Evolutionary conservation across 306 rosid genomes (phyloP).

Genomic region (Aeschynomene evenia): DNA sequence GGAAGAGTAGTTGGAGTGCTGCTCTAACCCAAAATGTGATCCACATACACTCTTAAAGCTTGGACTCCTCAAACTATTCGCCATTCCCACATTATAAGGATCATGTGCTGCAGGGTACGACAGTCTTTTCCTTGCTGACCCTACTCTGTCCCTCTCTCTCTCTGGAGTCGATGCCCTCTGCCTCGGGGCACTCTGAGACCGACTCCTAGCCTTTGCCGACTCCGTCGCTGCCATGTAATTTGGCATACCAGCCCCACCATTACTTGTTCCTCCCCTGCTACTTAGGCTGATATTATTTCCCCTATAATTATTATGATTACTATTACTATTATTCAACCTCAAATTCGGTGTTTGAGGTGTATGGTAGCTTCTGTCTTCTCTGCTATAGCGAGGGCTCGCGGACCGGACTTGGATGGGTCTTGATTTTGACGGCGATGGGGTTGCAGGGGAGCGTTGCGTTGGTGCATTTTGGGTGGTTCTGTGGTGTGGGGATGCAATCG

Average conservation of each 20-base stretch:
- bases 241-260: conserved; percentile 55
- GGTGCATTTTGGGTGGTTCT: conserved; percentile 52
- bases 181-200: conserved; percentile 95
- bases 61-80: conserved; percentile 80
- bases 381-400: conserved; percentile 62
- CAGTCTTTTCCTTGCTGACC: conserved; percentile 81
- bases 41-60: conserved; percentile 80
- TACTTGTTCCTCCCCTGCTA: conserved; percentile 42
- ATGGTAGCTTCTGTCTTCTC: conserved; percentile 69
- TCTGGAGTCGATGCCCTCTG: conserved; percentile 90
- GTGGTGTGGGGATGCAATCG: conserved; percentile 60
- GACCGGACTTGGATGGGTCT: conserved; percentile 76
- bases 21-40: conserved; percentile 66
- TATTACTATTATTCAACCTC: conserved; percentile 47
- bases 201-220: conserved; percentile 86
- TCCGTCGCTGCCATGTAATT: conserved; percentile 97
- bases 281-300: conserved; percentile 49
- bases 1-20: conserved; percentile 92
- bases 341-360: conserved; percentile 87
- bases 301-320: conserved; percentile 52
- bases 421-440: conserved; percentile 83
- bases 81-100: conserved; percentile 51
- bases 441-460: conserved; percentile 53
- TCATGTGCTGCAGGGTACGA: conserved; percentile 87
- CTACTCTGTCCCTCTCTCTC: conserved; percentile 77